Conservation (phyloP, 768 basidiomycete species). For the Xerocomellus chrysenteron region DNA sequence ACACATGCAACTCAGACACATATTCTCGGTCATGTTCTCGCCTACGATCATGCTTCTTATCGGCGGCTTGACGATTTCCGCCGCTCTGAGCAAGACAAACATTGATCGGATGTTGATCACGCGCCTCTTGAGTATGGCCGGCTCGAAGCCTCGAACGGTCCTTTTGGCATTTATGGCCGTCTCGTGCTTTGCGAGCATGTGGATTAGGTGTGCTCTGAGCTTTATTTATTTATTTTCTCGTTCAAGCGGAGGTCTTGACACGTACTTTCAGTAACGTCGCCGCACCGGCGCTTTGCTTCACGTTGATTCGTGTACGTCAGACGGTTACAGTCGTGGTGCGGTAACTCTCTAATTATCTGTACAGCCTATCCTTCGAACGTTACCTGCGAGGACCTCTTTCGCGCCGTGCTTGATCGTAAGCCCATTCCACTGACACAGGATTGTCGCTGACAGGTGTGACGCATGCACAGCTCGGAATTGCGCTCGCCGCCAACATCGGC, state of each 20-base stretch:
- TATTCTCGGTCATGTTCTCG: slow-evolving; percentile 95
- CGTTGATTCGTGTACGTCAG: slow-evolving; percentile 79
- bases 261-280: slow-evolving; percentile 76
- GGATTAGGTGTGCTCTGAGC: slow-evolving; percentile 76
- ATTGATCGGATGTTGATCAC: slow-evolving; percentile 93
- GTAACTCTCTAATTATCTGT: slow-evolving; percentile 1
- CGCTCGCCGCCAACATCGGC: slow-evolving; percentile 97
- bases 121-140: slow-evolving; percentile 85
- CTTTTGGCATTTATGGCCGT: slow-evolving; percentile 94
- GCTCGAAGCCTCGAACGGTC: slow-evolving; percentile 81
- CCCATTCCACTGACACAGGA: not conserved
- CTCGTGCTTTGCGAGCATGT: slow-evolving; percentile 98
- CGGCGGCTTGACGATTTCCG: slow-evolving; percentile 96
- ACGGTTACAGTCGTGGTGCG: not conserved
- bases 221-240: not conserved
- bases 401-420: slow-evolving; percentile 89
- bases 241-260: slow-evolving; percentile 4
- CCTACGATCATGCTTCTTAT: slow-evolving; percentile 98
- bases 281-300: slow-evolving; percentile 95
- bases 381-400: slow-evolving; percentile 84
- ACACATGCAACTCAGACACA: slow-evolving; percentile 50
- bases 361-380: slow-evolving; percentile 89
- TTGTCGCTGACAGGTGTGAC: not conserved
- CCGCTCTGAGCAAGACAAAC: slow-evolving; percentile 92
- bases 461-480: slow-evolving; percentile 77